A percentile compares a stretch with the other conserved stretches of the same genome.
These are phyloP conservation scores for Lecanicillium sp. DNA, from an alignment of 2,329 filamentous ascomycete species.

Conservation along the genomic window DNA sequence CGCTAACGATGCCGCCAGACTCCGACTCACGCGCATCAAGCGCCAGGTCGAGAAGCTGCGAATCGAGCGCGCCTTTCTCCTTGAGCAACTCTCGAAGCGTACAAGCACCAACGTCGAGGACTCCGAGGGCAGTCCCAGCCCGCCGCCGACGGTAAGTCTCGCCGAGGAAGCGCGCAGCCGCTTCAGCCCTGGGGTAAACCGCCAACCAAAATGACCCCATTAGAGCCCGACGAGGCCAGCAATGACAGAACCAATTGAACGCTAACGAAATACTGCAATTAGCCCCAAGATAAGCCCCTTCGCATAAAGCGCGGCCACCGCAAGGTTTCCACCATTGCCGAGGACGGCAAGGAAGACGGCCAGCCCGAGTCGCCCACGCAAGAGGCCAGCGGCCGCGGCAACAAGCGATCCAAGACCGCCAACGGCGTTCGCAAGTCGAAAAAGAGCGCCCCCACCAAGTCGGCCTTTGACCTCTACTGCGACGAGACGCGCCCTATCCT, in stretches of 20 bases:
- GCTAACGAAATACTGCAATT: neutral
- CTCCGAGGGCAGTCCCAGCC: conserved; percentile 71
- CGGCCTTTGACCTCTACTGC: conserved; percentile 51
- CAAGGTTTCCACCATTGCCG: conserved; percentile 47
- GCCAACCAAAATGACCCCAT: neutral
- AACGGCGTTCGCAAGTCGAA: conserved; percentile 38
- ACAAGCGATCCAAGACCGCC: conserved; percentile 27
- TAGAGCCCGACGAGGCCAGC: neutral
- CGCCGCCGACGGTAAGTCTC: conserved; percentile 65
- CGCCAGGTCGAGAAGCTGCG: conserved; percentile 88
- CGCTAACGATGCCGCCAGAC: conserved; percentile 76
- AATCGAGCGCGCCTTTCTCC: conserved; percentile 71
- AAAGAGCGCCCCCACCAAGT: conserved; percentile 35
- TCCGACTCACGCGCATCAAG: conserved; percentile 72
- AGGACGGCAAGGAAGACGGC: conserved; percentile 30
- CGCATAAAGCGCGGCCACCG: conserved; percentile 68
- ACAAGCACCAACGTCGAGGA: conserved; percentile 71
- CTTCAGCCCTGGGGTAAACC: conserved; percentile 11
- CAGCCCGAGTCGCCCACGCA: conserved; percentile 8
- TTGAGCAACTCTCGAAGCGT: conserved; percentile 67
- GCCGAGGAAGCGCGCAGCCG: neutral
- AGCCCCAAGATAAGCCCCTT: conserved; percentile 74
- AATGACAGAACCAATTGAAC: too few relatives aligned
- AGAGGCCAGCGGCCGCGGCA: conserved; percentile 6
- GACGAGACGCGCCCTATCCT: conserved; percentile 41